These are phyloP conservation scores for Pseudonitzschia multistriata DNA, from an alignment of 108 stramenopile genomes.

Conservation along the genomic window DNA sequence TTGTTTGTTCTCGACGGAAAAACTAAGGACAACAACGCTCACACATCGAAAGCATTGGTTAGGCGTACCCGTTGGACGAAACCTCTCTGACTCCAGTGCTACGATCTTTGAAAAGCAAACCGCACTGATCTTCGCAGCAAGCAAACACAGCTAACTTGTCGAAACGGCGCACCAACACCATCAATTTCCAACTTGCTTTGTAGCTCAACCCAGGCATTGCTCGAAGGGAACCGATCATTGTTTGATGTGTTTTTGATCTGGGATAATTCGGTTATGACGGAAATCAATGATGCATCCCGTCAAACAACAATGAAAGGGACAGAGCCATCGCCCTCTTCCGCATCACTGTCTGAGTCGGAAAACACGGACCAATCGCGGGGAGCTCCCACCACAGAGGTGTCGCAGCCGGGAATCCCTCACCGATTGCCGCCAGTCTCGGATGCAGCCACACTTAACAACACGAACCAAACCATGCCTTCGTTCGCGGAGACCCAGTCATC, in stretches of 20 bases:
- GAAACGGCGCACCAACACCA: too few relatives aligned
- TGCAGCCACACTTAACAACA: slow-evolving; percentile 1
- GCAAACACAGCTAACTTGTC: too few relatives aligned
- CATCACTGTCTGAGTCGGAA: not conserved
- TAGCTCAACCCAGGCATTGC: not conserved
- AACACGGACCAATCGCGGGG: not conserved
- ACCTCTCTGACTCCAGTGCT: not conserved
- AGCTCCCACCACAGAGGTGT: not conserved
- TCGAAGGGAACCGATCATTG: not conserved
- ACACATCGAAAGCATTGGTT: too few relatives aligned
- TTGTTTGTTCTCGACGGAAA: not conserved
- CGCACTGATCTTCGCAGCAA: too few relatives aligned
- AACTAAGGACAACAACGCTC: not conserved
- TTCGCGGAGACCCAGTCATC: not conserved
- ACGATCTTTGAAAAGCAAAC: not conserved
- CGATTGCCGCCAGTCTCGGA: not conserved
- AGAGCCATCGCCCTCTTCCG: not conserved
- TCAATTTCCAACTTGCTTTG: too few relatives aligned
- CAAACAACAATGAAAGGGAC: not conserved
- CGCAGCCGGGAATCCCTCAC: not conserved
- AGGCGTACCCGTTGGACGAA: too few relatives aligned
- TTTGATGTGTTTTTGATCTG: slow-evolving; percentile 6
- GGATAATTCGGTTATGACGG: slow-evolving; percentile 1
- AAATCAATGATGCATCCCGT: slow-evolving; percentile 7
- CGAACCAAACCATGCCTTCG: not conserved